These are phyloP conservation scores for Asterella californica DNA, from an alignment of 225 moss, liverwort and hornwort genomes.

Conservation along the genomic window DNA sequence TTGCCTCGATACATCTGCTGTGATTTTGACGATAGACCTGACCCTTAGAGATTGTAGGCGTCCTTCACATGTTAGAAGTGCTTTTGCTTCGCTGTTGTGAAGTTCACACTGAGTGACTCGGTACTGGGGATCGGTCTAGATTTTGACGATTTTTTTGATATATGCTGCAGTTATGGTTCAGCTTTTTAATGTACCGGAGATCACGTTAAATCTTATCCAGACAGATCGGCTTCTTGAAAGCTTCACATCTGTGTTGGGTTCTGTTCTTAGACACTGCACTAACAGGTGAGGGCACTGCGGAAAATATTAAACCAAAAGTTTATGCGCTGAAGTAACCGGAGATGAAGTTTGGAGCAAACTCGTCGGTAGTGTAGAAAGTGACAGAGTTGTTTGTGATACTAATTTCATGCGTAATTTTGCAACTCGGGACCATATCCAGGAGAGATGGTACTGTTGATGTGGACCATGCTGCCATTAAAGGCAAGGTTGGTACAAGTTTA, in stretches of 20 bases:
- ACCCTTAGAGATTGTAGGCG: neutral
- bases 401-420: neutral
- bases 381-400: neutral
- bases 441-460: slow-evolving; percentile 58
- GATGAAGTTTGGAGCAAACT: neutral
- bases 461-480: slow-evolving; percentile 59
- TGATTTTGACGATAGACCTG: neutral
- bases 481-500: slow-evolving; percentile 56
- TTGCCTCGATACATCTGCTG: neutral
- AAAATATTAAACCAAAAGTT: neutral
- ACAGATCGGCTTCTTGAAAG: slow-evolving; percentile 63
- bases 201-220: slow-evolving; percentile 63
- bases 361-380: neutral
- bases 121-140: neutral
- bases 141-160: slow-evolving; percentile 1
- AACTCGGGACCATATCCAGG: slow-evolving; percentile 32
- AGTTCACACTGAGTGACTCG: neutral
- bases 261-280: slow-evolving; percentile 56
- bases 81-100: neutral
- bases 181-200: slow-evolving; percentile 81
- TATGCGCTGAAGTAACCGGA: neutral
- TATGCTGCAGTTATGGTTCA: slow-evolving; percentile 93
- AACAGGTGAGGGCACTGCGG: slow-evolving; percentile 38
- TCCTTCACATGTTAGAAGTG: neutral
- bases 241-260: slow-evolving; percentile 60